Evolutionary conservation across 345 rosid genomes (phyloP).

Genomic region (Ceriops zippeliana): DNA sequence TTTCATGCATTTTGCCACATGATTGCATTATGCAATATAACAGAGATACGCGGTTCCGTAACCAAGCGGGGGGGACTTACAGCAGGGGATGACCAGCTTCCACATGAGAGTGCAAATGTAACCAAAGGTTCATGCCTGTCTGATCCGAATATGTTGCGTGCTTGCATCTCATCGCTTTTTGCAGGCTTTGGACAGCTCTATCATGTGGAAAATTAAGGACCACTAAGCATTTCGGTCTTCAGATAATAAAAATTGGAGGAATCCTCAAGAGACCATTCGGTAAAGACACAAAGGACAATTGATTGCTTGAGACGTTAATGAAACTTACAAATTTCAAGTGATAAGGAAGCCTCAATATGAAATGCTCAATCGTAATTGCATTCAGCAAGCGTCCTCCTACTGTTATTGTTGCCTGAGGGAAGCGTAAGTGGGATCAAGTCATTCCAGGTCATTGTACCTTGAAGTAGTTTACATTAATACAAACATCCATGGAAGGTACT

Average conservation of each 20-base stretch:
- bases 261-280: background rate
- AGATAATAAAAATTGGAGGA: background rate
- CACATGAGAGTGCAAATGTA: conserved; percentile 82
- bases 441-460: background rate
- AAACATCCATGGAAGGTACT: background rate
- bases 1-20: too few relatives aligned
- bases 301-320: background rate
- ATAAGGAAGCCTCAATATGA: conserved; percentile 86
- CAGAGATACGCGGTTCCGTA: too few relatives aligned
- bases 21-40: background rate
- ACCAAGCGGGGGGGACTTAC: conserved; percentile 41
- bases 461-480: background rate
- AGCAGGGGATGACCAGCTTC: conserved; percentile 95
- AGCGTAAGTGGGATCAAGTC: background rate
- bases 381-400: conserved; percentile 76
- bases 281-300: background rate
- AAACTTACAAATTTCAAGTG: conserved; percentile 79
- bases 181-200: conserved; percentile 71
- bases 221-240: background rate
- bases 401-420: conserved; percentile 62
- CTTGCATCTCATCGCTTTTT: conserved; percentile 68
- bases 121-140: conserved; percentile 91
- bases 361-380: conserved; percentile 85
- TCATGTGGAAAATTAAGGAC: background rate
- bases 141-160: conserved; percentile 55